Evolutionary conservation across 805 yeast species (phyloP), one percentile per base, ranked within the genome.

Genomic region (Metschnikowia hibisci): DNA sequence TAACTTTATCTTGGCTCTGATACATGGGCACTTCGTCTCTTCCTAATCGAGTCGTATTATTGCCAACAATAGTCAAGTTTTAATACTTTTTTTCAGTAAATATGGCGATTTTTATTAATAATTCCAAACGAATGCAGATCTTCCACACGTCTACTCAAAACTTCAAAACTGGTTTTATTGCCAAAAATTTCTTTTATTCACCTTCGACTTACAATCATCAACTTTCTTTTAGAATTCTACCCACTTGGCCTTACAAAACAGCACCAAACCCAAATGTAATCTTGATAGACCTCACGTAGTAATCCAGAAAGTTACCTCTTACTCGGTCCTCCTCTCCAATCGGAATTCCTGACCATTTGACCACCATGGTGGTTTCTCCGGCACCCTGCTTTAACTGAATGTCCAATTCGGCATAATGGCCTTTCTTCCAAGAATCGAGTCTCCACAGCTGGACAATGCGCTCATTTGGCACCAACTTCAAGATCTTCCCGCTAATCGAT

Each of bases 201-300:
- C n/a, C n/a, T n/a, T n/a, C n/a, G n/a, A n/a, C n/a, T n/a, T n/a
- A n/a, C n/a, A n/a, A n/a, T n/a, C n/a, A n/a, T n/a, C n/a, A n/a
- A n/a, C n/a, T n/a, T n/a, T n/a, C n/a, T n/a, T n/a, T n/a, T n/a
- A n/a, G n/a, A n/a, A n/a, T n/a, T n/a, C n/a, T n/a, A n/a, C n/a
- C n/a, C n/a, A n/a, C n/a, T n/a, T n/a, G n/a, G n/a, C 23, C 23
- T 49, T 68, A 87, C 54, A 88, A 70, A 11, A 88, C 95, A n/a
- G 93, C 87, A 13, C 98, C 98, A 62, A 87, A 90, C 1, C 99
- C 99, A 64, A 93, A 93, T 0, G 96, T 84, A 33, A 87, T 61
- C 69, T 89, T 93, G 58, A 93, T 91, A 6, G 96, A 79, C 65
- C 84, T 82, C 40, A 93, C 81, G 61, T 93, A 93, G 66, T 89